Conservation (phyloP, 768 basidiomycete species). For the Agaricus subrufescens region DNA sequence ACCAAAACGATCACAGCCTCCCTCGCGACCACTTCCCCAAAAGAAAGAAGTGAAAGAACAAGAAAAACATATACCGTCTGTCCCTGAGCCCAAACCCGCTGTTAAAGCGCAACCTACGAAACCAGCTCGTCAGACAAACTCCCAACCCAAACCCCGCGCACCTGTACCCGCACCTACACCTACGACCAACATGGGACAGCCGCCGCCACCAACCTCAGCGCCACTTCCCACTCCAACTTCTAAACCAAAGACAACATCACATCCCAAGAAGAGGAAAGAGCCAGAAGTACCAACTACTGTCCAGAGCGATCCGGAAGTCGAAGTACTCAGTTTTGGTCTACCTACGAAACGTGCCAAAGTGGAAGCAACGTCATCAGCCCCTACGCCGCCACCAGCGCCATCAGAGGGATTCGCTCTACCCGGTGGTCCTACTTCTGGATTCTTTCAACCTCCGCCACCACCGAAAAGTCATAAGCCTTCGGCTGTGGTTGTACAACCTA, state of each 20-base stretch:
- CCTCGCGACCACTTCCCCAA: conserved; percentile 2
- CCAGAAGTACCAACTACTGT: neutral
- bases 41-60: conserved; percentile 31
- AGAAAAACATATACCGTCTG: conserved; percentile 23
- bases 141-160: conserved; percentile 18
- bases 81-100: conserved; percentile 25
- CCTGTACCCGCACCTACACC: neutral
- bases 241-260: neutral
- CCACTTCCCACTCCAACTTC: conserved; percentile 29
- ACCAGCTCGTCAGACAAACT: conserved; percentile 22
- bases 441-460: conserved; percentile 6
- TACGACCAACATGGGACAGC: conserved; percentile 13
- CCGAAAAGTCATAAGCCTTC: neutral
- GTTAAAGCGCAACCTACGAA: conserved; percentile 26
- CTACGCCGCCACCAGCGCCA: neutral
- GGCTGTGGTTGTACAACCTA: neutral
- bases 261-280: conserved; percentile 6
- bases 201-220: conserved; percentile 23
- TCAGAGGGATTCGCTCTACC: conserved; percentile 10
- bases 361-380: neutral
- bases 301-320: conserved; percentile 1
- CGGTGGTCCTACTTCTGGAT: conserved; percentile 6
- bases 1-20: conserved; percentile 6
- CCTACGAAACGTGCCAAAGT: conserved; percentile 8
- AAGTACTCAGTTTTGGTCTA: conserved; percentile 3